phyloP scores from a whole-genome alignment of 2,329 filamentous ascomycete genomes.

The Exophiala oligosperma region DNA sequence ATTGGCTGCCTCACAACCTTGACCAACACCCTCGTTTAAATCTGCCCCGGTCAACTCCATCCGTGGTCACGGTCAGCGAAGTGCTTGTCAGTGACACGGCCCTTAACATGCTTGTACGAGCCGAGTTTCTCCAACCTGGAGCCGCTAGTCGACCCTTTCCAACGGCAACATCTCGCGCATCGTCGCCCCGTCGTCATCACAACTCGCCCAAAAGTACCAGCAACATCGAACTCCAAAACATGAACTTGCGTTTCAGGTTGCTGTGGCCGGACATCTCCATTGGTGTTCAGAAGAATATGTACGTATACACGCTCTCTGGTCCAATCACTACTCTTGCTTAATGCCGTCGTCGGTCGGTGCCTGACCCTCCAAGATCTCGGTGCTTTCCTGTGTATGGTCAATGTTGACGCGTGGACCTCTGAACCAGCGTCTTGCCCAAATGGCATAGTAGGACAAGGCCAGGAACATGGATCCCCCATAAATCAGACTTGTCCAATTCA shows the following conservation, averaged over 20 bases:
- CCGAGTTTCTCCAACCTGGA: too few species aligned
- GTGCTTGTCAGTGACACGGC: too few species aligned
- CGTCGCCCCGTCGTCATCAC: not conserved
- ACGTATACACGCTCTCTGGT: slow-evolving; percentile 4
- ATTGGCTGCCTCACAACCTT: not conserved
- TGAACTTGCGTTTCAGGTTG: not conserved
- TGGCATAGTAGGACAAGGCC: slow-evolving; percentile 32
- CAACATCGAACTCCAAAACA: too few species aligned
- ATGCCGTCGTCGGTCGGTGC: slow-evolving; percentile 1
- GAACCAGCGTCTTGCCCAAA: slow-evolving; percentile 36
- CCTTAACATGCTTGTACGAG: too few species aligned
- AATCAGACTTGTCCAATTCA: slow-evolving; percentile 37
- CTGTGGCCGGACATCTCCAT: not conserved
- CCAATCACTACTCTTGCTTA: slow-evolving; percentile 2
- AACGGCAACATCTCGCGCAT: not conserved
- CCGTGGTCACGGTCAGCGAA: too few species aligned
- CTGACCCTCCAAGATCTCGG: slow-evolving; percentile 11
- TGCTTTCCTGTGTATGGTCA: slow-evolving; percentile 12
- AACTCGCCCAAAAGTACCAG: not conserved
- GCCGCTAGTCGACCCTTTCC: too few species aligned
- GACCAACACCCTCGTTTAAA: not conserved
- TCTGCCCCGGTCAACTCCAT: not conserved
- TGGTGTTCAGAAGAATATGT: not conserved
- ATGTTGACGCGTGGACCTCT: slow-evolving; percentile 36
- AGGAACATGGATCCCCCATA: slow-evolving; percentile 35